A percentile compares a stretch with the other conserved stretches of the same genome.
Conservation (phyloP, 2,329 filamentous ascomycete species). For the Nemania diffusa region DNA sequence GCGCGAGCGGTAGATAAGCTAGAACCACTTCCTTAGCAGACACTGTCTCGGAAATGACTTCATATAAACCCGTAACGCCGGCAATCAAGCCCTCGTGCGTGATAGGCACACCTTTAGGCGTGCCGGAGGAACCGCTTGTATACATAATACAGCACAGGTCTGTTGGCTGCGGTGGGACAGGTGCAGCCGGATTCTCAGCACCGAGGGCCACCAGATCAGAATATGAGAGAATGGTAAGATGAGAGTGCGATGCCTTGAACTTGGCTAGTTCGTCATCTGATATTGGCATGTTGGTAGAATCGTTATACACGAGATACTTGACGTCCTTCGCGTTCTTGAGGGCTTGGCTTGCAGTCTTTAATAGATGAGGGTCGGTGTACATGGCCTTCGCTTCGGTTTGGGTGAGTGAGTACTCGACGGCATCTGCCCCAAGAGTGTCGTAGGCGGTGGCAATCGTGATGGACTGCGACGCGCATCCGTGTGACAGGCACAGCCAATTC, state of each 20-base stretch:
- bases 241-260: conserved; percentile 66
- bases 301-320: conserved; percentile 72
- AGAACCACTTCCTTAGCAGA: conserved; percentile 82
- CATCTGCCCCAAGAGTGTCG: conserved; percentile 87
- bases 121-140: conserved; percentile 89
- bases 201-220: conserved; percentile 67
- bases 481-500: conserved; percentile 86
- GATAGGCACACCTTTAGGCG: conserved; percentile 88
- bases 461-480: conserved; percentile 82
- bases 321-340: conserved; percentile 67
- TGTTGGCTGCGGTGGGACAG: conserved; percentile 75
- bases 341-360: conserved; percentile 67
- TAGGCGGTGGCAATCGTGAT: conserved; percentile 94
- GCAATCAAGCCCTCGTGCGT: conserved; percentile 84
- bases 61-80: conserved; percentile 83
- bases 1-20: conserved; percentile 91
- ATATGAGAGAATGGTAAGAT: conserved; percentile 64
- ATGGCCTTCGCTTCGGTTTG: conserved; percentile 85
- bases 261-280: conserved; percentile 62
- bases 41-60: conserved; percentile 80
- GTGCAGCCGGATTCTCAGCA: conserved; percentile 75
- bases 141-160: conserved; percentile 88
- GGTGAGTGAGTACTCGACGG: conserved; percentile 84
- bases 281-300: conserved; percentile 61
- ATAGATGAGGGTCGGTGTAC: conserved; percentile 85